Evolutionary conservation across 306 rosid genomes (phyloP), one percentile per base, ranked within the genome.

Genomic region (Senna siamea): DNA sequence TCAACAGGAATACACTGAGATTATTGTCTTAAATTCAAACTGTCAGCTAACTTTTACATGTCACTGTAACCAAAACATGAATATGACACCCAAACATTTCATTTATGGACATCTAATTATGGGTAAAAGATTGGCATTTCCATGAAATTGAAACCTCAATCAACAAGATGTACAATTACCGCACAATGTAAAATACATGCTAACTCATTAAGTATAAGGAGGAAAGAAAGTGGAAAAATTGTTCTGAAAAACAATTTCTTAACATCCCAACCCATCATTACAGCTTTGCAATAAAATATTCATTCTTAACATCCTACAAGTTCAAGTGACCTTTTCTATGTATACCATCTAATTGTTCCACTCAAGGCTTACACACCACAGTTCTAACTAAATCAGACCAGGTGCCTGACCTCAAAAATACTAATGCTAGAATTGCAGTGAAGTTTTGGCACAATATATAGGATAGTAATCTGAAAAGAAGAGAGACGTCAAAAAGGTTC

Each of bases 1-100:
- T 35, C 55, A 66, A 67, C 46, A 55, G 28, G 22, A 62, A 19
- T 17, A 62, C 50, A 62, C 22, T 32, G 52, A 75, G 61, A 69
- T 48, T 72, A 32, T 46, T 53, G 18, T 55, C 75, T 40, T 56
- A 78, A 73, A 28, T 73, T 79, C 19, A 80, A 78, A 41, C 58
- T n/a, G 40, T 40, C 57, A 75, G 64, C 60, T 55, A 51, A 15
- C 13, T 20, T 61, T 30, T 57, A 74, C 50, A 72, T 48, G 22
- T 23, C 60, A 61, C 28, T 34, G 58, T 64, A 78, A 70, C 18
- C 76, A 77, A 78, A 58, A 66, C 68, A 73, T 20, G 15, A 59
- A 72, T 13, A 40, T 58, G 65, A 81, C 54, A 71, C 20, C n/a
- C 12, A 75, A 0, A 26, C 30, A 26, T 26, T 1, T 26, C 3